Conservation (phyloP, 768 basidiomycete species). For the Lentinula aciculospora region DNA sequence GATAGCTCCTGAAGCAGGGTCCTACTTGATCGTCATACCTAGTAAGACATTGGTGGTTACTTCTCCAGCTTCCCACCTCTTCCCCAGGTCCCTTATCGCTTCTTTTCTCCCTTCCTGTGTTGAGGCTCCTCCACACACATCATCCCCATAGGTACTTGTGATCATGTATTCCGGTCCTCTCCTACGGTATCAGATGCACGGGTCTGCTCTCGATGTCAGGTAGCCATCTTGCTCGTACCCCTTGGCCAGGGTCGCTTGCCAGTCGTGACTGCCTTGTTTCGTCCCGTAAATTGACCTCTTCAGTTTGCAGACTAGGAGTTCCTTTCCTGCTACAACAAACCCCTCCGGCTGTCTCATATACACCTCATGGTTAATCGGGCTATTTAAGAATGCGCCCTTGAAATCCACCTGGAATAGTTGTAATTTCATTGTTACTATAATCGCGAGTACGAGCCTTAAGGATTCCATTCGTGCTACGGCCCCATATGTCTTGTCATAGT, state of each 20-base stretch:
- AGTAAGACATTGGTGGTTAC: not conserved
- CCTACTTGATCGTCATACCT: not conserved
- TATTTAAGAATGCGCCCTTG: not conserved
- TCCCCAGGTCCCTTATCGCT: not conserved
- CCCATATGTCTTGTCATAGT: not conserved
- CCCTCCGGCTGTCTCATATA: not conserved
- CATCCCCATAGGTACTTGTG: not conserved
- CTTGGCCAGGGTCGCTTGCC: not conserved
- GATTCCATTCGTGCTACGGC: not conserved
- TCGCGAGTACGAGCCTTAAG: not conserved
- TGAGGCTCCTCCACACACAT: not conserved
- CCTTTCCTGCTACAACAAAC: not conserved
- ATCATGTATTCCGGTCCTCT: not conserved
- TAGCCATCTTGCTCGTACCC: not conserved
- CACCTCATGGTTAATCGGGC: not conserved
- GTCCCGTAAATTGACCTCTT: no score
- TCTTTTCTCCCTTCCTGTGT: not conserved
- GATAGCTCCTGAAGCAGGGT: not conserved
- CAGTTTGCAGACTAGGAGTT: no score
- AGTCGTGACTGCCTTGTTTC: not conserved
- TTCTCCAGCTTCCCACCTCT: not conserved
- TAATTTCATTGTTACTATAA: not conserved
- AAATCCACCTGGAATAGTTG: not conserved
- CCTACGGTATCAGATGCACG: not conserved
- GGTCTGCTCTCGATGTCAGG: not conserved